Evolutionary conservation across 257 asterid species (phyloP), one percentile per base, ranked within the genome.

Genomic region (Fraxinus excelsior): DNA sequence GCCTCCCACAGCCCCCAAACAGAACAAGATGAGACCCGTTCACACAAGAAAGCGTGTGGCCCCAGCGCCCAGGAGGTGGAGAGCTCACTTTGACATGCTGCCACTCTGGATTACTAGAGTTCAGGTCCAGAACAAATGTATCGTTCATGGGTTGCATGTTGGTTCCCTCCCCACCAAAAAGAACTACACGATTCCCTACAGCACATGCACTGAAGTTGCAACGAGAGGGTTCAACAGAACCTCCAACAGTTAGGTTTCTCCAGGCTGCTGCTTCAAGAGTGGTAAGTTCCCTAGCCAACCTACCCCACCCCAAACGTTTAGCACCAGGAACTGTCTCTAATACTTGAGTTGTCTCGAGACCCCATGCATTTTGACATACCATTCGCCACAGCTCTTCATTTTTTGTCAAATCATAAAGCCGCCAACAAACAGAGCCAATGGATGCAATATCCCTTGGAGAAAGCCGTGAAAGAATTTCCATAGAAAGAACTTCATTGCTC

Each of bases 361-460:
- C 62, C 62, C 62, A 51, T 51, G 62, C 62, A 51, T 18, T 51
- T 51, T 51, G 62, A 51, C 62, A 51, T 8, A 51, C 62, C 62
- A 51, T 51, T 51, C 25, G 62, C 62, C 62, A 51, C n/a, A 51
- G 23, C 7, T 51, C 62, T 51, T 51, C 62, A 51, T 51, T 51
- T 5, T 51, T 51, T 19, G 62, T 51, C 62, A 51, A 51, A 14
- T 37, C 75, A 71, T 23, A 25, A 4, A 71, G 34, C 21, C 66
- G 16, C 49, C 65, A n/a, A 25, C 75, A 71, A 56, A 71, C 75
- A 21, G 75, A 71, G 14, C 75, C 75, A 44, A 71, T 32, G 21
- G 75, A 38, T 9, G 75, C 75, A 71, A 71, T 42, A 44, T 71
- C 75, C 49, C 75, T 42, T 23, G 75, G 75, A 4, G 75, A 7